These are phyloP conservation scores for Colletotrichum sp. DNA, from an alignment of 2,329 filamentous ascomycete genomes.

Conservation along the genomic window DNA sequence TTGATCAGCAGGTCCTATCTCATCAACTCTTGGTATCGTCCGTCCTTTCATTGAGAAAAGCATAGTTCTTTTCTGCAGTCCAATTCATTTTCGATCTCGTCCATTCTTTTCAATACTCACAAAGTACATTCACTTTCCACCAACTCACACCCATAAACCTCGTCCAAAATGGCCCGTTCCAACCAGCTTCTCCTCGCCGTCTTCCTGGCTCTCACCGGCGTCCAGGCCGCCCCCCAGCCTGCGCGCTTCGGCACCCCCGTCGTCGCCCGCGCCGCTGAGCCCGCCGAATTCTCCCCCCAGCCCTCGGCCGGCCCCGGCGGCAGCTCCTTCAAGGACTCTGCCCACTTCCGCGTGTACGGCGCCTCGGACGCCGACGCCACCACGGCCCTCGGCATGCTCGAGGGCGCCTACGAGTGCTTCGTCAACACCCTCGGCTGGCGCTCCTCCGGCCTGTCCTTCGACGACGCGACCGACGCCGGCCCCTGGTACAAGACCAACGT, in stretches of 20 bases:
- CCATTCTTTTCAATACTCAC: background rate
- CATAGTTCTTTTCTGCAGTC: background rate
- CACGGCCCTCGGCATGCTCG: slow-evolving; percentile 43
- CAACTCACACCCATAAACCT: background rate
- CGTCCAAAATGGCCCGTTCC: slow-evolving; percentile 4
- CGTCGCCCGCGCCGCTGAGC: slow-evolving; percentile 35
- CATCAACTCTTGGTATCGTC: background rate
- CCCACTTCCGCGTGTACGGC: slow-evolving; percentile 45
- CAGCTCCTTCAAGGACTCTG: slow-evolving; percentile 34
- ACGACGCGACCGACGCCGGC: slow-evolving; percentile 36
- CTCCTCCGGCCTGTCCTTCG: slow-evolving; percentile 42
- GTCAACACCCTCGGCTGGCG: slow-evolving; percentile 41
- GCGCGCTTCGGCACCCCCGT: slow-evolving; percentile 54
- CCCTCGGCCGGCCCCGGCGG: slow-evolving; percentile 36
- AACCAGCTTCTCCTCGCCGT: slow-evolving; percentile 8
- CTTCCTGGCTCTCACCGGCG: background rate
- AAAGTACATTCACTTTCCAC: background rate
- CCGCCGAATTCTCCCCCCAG: slow-evolving; percentile 32
- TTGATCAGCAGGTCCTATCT: background rate
- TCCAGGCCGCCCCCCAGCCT: slow-evolving; percentile 6
- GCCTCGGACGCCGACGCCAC: slow-evolving; percentile 24
- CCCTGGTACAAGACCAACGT: slow-evolving; percentile 52
- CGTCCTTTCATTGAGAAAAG: background rate
- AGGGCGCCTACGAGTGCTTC: slow-evolving; percentile 50
- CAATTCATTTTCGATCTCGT: background rate